A percentile compares a stretch with the other conserved stretches of the same genome.
These are phyloP conservation scores for Cercospora zeina DNA, from an alignment of 2,329 filamentous ascomycete species.

Conservation along the genomic window DNA sequence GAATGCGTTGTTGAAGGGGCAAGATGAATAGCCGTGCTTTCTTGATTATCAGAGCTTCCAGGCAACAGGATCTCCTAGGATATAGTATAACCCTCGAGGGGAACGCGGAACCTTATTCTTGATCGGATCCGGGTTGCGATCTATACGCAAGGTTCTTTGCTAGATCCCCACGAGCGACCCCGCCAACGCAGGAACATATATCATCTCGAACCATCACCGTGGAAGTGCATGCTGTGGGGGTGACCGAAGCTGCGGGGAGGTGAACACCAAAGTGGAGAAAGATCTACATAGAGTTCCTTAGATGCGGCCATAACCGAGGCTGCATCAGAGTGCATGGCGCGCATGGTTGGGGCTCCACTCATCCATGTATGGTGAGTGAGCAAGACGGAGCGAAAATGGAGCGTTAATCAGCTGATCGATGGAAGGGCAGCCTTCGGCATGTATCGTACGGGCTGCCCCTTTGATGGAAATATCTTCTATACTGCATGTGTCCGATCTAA, in stretches of 20 bases:
- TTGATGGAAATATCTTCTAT: slow-evolving; percentile 16
- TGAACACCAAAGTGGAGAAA: slow-evolving; percentile 8
- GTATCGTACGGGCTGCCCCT: not conserved
- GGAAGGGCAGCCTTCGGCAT: not conserved
- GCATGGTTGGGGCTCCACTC: slow-evolving; percentile 1
- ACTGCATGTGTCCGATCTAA: not conserved
- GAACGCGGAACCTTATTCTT: not conserved
- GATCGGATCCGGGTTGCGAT: not conserved
- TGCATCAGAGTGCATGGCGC: not conserved
- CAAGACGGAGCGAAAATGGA: not conserved
- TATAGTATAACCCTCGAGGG: not conserved
- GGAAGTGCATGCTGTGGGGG: not conserved
- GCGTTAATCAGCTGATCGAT: not conserved
- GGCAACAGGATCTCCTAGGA: not conserved
- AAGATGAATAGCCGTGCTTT: not conserved
- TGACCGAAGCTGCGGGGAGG: not conserved
- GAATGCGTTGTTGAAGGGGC: not conserved
- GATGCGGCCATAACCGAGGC: slow-evolving; percentile 11
- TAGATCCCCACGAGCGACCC: not conserved
- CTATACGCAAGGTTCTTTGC: not conserved
- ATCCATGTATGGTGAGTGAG: not conserved
- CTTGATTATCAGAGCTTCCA: not conserved
- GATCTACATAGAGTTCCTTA: slow-evolving; percentile 5
- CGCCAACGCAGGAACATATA: slow-evolving; percentile 6
- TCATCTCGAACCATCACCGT: not conserved